A percentile compares a stretch with the other conserved stretches of the same genome.
These are phyloP conservation scores for Paecilomyces sp. DNA, from an alignment of 2,329 filamentous ascomycete species.

Conservation along the genomic window DNA sequence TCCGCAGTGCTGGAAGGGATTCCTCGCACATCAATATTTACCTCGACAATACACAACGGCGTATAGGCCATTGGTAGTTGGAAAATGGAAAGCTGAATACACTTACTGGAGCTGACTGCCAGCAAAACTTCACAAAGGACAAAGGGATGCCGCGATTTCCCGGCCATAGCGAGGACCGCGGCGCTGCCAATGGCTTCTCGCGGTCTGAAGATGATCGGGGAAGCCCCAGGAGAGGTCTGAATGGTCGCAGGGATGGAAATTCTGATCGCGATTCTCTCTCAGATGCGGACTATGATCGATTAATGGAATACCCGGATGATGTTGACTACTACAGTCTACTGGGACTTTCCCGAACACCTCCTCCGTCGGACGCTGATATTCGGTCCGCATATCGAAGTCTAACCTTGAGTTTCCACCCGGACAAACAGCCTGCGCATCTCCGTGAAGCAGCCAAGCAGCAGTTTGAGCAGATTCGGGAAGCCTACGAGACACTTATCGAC, in stretches of 20 bases:
- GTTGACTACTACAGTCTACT: constrained; percentile 37
- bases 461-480: constrained; percentile 32
- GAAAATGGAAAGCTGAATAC: constrained; percentile 1
- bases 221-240: not conserved
- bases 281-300: constrained; percentile 19
- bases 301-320: constrained; percentile 24
- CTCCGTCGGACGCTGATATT: constrained; percentile 34
- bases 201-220: not conserved
- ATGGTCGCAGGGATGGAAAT: not conserved
- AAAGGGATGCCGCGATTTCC: constrained; percentile 2
- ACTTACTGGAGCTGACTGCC: not conserved
- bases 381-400: constrained; percentile 37
- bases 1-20: not conserved
- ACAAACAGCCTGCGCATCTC: constrained; percentile 35
- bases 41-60: not conserved
- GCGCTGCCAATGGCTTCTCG: not conserved
- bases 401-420: constrained; percentile 38
- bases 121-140: not conserved
- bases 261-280: not conserved
- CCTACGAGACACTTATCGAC: constrained; percentile 36
- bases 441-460: constrained; percentile 29
- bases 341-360: constrained; percentile 29
- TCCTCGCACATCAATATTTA: not conserved
- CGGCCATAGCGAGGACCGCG: not conserved
- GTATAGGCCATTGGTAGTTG: not conserved